Conservation (phyloP, 768 basidiomycete genomes). For the Porpolomopsis calyptriformis region DNA sequence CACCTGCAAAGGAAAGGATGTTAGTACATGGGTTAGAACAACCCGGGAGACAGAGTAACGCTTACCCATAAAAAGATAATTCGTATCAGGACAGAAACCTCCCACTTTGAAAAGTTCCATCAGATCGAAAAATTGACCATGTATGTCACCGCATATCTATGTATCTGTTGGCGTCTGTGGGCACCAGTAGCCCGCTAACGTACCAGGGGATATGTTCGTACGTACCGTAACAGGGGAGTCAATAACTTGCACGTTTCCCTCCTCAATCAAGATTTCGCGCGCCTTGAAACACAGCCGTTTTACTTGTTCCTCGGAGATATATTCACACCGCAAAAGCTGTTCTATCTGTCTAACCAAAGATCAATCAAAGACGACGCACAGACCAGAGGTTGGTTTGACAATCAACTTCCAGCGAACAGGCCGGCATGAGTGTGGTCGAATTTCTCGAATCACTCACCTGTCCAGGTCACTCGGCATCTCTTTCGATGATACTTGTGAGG, state of each 20-base stretch:
- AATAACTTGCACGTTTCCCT: constrained; percentile 93
- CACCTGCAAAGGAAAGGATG: constrained; percentile 47
- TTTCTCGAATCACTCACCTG: constrained; percentile 27
- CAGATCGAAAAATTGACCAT: constrained; percentile 94
- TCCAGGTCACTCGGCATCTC: constrained; percentile 47
- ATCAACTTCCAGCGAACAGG: background rate
- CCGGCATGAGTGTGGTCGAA: constrained; percentile 5
- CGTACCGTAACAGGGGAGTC: constrained; percentile 92
- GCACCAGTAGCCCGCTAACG: background rate
- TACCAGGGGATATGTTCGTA: constrained; percentile 10
- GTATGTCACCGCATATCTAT: constrained; percentile 91
- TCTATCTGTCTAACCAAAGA: constrained; percentile 69
- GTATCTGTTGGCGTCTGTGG: constrained; percentile 10
- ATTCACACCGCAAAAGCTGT: constrained; percentile 86
- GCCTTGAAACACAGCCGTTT: constrained; percentile 94
- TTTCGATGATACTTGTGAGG: background rate
- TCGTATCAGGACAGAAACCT: constrained; percentile 85
- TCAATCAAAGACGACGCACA: background rate
- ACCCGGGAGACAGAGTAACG: constrained; percentile 9
- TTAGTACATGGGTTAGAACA: constrained; percentile 1
- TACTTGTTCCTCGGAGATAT: constrained; percentile 92
- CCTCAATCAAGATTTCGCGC: constrained; percentile 92
- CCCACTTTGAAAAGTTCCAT: constrained; percentile 93
- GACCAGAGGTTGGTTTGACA: background rate
- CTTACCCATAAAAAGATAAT: constrained; percentile 94